These are phyloP conservation scores for Cynanchum wilfordii DNA, from an alignment of 257 asterid genomes.

Conservation along the genomic window DNA sequence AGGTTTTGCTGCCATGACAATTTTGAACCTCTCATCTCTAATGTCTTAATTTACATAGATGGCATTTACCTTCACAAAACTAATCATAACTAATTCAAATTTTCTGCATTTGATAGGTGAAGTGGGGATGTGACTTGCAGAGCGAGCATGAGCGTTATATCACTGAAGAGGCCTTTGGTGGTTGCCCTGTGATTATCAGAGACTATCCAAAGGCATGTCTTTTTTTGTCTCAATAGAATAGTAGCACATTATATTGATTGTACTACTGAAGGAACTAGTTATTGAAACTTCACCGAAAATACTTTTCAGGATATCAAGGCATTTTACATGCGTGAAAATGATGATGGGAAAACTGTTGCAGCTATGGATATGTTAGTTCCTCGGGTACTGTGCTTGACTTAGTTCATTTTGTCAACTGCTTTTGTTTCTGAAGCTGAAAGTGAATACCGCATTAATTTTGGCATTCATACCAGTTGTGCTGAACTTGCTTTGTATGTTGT, in stretches of 20 bases:
- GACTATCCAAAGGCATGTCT: conserved; percentile 88
- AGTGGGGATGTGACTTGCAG: conserved; percentile 99
- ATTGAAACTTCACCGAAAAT: conserved; percentile 17
- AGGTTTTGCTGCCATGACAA: no score
- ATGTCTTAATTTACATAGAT: no score
- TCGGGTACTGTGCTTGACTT: conserved; percentile 48
- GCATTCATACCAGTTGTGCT: neutral
- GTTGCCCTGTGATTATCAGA: conserved; percentile 89
- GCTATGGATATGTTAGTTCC: conserved; percentile 99
- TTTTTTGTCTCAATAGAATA: conserved; percentile 3
- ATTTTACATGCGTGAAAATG: conserved; percentile 94
- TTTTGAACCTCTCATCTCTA: no score
- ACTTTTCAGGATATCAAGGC: conserved; percentile 79
- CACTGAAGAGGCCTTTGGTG: conserved; percentile 85
- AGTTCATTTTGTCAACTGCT: neutral
- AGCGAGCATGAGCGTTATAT: conserved; percentile 96
- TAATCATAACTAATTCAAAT: conserved; percentile 10
- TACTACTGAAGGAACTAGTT: conserved; percentile 10
- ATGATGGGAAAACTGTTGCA: conserved; percentile 96
- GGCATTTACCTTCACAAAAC: neutral
- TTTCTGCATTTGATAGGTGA: conserved; percentile 47
- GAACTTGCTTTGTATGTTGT: neutral
- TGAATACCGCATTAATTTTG: neutral
- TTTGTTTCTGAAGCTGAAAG: neutral
- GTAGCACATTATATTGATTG: neutral